Conservation (phyloP, 345 rosid genomes). For the Dovyalis caffra region DNA sequence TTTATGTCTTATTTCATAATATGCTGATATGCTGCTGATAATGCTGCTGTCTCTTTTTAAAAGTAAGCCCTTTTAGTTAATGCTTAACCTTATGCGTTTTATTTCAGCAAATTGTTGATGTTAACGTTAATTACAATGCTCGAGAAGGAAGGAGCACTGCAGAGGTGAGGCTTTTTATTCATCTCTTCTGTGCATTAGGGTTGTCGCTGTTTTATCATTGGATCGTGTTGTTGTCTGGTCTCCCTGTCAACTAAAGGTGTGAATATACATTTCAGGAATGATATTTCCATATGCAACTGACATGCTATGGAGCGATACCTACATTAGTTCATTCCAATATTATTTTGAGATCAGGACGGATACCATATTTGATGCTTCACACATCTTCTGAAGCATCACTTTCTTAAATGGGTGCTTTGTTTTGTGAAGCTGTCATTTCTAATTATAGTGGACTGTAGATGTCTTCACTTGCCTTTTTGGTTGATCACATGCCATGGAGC, state of each 20-base stretch:
- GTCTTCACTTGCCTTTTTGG: not conserved
- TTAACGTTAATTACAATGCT: constrained; percentile 61
- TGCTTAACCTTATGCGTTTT: constrained; percentile 8
- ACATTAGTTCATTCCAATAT: not conserved
- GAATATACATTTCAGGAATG: not conserved
- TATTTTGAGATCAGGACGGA: not conserved
- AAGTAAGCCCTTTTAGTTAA: not conserved
- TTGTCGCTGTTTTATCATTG: not conserved
- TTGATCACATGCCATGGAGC: not conserved
- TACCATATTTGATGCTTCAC: not conserved
- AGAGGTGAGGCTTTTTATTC: constrained; percentile 40
- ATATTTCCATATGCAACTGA: not conserved
- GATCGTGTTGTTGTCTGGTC: not conserved
- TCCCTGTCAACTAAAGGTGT: not conserved
- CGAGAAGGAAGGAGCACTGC: constrained; percentile 80
- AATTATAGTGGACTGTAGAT: not conserved
- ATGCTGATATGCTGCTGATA: too few species aligned
- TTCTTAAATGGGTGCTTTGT: not conserved
- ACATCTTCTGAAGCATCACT: not conserved
- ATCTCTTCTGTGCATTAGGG: not conserved
- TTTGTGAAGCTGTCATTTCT: not conserved
- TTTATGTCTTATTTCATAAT: too few species aligned
- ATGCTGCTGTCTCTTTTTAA: too few species aligned
- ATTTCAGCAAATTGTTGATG: constrained; percentile 64
- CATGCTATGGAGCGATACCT: not conserved